phyloP scores from a whole-genome alignment of 2,329 filamentous ascomycete species.

The Microcyclospora pomicola region DNA sequence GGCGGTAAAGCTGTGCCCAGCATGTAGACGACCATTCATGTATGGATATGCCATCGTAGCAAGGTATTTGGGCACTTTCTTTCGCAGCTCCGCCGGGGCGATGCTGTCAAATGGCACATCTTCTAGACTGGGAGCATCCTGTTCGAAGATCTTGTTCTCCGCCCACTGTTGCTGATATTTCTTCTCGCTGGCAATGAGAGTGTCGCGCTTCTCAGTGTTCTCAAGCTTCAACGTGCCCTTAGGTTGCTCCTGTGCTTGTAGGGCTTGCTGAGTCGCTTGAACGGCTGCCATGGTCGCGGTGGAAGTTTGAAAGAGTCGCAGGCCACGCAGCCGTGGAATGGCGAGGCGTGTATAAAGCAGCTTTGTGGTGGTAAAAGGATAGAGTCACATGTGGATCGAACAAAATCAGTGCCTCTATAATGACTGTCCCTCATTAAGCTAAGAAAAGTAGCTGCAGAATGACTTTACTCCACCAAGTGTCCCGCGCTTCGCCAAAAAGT shows the following conservation, averaged over 20 bases:
- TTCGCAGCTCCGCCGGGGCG: conserved; percentile 58
- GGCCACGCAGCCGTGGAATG: conserved; percentile 19
- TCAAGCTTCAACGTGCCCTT: conserved; percentile 53
- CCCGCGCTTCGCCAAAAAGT: too few species aligned
- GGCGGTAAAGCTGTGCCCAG: conserved; percentile 82
- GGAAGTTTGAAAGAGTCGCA: conserved; percentile 11
- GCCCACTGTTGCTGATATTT: conserved; percentile 84
- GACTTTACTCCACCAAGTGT: too few species aligned
- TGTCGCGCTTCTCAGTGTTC: conserved; percentile 76
- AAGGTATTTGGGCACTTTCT: conserved; percentile 82
- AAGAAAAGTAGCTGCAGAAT: too few species aligned
- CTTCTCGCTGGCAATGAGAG: conserved; percentile 71
- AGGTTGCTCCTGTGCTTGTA: conserved; percentile 40
- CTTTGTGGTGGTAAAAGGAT: conserved; percentile 11
- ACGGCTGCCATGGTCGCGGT: conserved; percentile 33
- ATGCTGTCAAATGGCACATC: conserved; percentile 67
- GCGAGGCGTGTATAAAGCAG: conserved; percentile 10
- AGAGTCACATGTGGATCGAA: too few species aligned
- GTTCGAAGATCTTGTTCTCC: conserved; percentile 64
- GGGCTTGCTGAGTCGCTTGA: conserved; percentile 37
- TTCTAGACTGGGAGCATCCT: conserved; percentile 63
- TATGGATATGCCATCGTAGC: conserved; percentile 66
- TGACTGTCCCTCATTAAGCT: too few species aligned
- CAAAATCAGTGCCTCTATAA: too few species aligned
- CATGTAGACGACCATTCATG: conserved; percentile 74